phyloP scores from a whole-genome alignment of 2,329 filamentous ascomycete genomes.

The Xylaria sp. region DNA sequence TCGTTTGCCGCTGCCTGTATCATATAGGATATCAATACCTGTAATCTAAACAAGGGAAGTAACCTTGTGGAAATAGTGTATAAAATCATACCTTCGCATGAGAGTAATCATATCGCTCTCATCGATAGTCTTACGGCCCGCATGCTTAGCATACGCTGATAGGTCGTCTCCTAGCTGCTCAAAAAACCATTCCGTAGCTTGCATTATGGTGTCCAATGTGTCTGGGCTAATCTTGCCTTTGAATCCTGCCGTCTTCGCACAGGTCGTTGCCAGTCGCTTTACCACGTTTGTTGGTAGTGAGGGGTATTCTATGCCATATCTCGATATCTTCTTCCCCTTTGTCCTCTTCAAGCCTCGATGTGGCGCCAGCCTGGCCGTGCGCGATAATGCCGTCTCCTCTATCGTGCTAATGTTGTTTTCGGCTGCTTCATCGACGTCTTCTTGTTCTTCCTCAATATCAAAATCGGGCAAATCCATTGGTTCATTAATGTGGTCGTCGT shows the following conservation, averaged over 20 bases:
- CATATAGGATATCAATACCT: constrained; percentile 41
- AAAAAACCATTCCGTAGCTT: constrained; percentile 92
- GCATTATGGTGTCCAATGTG: constrained; percentile 77
- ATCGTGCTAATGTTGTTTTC: constrained; percentile 31
- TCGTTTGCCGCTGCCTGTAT: constrained; percentile 80
- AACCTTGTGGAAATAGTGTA: constrained; percentile 36
- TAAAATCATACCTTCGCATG: constrained; percentile 77
- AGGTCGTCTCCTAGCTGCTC: constrained; percentile 87
- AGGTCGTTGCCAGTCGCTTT: constrained; percentile 77
- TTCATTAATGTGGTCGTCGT: constrained; percentile 43
- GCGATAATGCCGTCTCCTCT: constrained; percentile 25
- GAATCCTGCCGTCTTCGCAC: constrained; percentile 73
- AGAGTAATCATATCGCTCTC: constrained; percentile 84
- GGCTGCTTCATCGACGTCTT: constrained; percentile 33
- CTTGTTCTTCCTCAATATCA: constrained; percentile 42
- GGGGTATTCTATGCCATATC: constrained; percentile 79
- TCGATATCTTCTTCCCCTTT: constrained; percentile 68
- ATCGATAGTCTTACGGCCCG: constrained; percentile 84
- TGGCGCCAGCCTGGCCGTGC: background rate
- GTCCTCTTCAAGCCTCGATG: constrained; percentile 53
- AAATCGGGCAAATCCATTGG: constrained; percentile 42
- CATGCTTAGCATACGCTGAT: constrained; percentile 82
- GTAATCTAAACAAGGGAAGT: constrained; percentile 28
- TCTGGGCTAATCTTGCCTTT: constrained; percentile 79
- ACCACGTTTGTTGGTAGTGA: constrained; percentile 78